Evolutionary conservation across 1,284 basidiomycete genomes (phyloP).

Genomic region (Irpex sp.): DNA sequence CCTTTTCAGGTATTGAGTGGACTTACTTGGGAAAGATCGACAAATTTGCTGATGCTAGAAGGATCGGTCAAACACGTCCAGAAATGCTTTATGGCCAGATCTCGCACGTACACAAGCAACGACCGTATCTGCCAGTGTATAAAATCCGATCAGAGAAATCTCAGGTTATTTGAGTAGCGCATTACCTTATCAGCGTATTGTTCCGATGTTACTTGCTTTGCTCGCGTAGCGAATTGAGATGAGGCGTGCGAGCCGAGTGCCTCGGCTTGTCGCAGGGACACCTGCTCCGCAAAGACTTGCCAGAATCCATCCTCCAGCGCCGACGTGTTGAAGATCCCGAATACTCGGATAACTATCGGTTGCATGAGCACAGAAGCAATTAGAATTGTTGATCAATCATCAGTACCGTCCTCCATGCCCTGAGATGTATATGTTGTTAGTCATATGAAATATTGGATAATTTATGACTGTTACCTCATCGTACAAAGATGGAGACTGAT

Average conservation of each 20-base stretch:
- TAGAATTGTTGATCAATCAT: no score
- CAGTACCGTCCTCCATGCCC: background rate
- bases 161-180: background rate
- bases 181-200: background rate
- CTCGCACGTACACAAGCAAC: constrained; percentile 30
- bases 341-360: constrained; percentile 30
- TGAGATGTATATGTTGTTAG: background rate
- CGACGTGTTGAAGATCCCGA: constrained; percentile 51
- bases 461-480: background rate
- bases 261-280: constrained; percentile 36
- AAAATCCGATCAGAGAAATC: background rate
- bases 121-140: background rate
- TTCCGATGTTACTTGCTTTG: constrained; percentile 25
- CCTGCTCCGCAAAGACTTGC: constrained; percentile 43
- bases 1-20: background rate
- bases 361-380: background rate
- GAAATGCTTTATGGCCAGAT: constrained; percentile 17
- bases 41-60: constrained; percentile 1
- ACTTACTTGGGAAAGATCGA: constrained; percentile 14
- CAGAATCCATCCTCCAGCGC: constrained; percentile 46
- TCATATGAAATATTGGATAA: background rate
- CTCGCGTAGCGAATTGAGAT: background rate
- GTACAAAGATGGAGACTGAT: background rate
- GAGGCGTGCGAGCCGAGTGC: no score
- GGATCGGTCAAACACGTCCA: background rate